Base-by-base conservation (phyloP, 2,329 filamentous ascomycete genomes). In the Aspergillus udagawae region DNA sequence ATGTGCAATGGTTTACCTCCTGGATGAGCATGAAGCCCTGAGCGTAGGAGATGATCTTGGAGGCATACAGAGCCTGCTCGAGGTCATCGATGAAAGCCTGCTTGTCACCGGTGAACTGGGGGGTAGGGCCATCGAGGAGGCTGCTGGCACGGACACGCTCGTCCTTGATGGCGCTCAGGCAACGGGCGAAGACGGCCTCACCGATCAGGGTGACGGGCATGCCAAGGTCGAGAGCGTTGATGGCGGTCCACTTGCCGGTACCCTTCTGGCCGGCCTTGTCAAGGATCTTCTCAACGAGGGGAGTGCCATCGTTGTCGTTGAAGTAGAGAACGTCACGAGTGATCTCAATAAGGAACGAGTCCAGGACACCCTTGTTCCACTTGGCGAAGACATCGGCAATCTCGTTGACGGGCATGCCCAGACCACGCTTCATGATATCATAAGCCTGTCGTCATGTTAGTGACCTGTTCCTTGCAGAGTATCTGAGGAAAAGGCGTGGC, bases 21-120 rank as follows among this genome's bases (percentile, higher is more conserved):
- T 97, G 93, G 86, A 99, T 97, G 74, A 99, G 86, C 93, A 97
- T 97, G 86, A 99, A 99, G 76, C 94, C 94, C 82, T 99, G 94
- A 65, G 94, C 92, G 77, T 99, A 99, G 21, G 94, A 99, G 80
- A 99, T 97, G 76, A 99, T 99, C 90, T 99, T 99, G 73, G 93
- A 97, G 67, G 94, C 94, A 76, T 99, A 99, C 61, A 99, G 87
- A 67, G 93, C 94, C 84, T 99, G 94, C 85, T 99, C 94, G 53
- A 99, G 90, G 79, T 99, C 92, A 68, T 91, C 90, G 68, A 99
- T 87, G 86, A 97, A 96, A 77, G 92, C 85, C 77, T 91, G 83
- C 85, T 90, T 92, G 86, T 97, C 86, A 69, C 94, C 94, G 70
- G 89, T 84, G 78, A 97, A 97, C 71, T 85, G 86, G 73, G 84